These are phyloP conservation scores for Debaryomyces tyrocola DNA, from an alignment of 805 yeast genomes.

Conservation along the genomic window DNA sequence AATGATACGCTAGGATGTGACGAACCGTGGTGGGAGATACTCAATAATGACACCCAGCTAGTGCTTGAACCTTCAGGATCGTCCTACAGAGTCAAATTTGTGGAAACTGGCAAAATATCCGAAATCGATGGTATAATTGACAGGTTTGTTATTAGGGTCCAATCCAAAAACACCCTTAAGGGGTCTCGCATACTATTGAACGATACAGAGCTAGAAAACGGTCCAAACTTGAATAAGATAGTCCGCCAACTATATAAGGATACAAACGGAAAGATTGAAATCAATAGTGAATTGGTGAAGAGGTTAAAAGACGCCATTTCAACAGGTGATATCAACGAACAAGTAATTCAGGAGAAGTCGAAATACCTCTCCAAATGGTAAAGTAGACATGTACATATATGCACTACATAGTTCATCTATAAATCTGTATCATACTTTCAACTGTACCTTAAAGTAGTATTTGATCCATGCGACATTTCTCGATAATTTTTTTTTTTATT, in stretches of 20 bases:
- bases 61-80: not conserved
- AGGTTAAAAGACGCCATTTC: constrained; percentile 8
- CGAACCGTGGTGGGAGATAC: constrained; percentile 3
- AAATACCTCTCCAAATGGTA: constrained; percentile 8
- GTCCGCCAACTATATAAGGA: constrained; percentile 8
- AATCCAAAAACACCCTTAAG: constrained; percentile 5
- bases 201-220: not conserved
- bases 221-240: constrained; percentile 4
- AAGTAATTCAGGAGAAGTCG: constrained; percentile 10
- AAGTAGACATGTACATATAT: not conserved
- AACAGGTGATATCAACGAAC: constrained; percentile 10
- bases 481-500: not conserved
- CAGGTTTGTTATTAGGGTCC: constrained; percentile 6
- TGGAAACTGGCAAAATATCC: not conserved
- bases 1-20: not conserved
- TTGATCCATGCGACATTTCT: not conserved
- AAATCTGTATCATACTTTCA: not conserved
- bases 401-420: not conserved
- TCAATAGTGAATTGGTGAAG: constrained; percentile 6
- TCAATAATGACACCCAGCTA: not conserved
- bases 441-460: not conserved
- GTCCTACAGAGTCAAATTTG: not conserved
- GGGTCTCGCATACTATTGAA: constrained; percentile 1
- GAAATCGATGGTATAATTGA: not conserved
- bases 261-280: constrained; percentile 9